These are phyloP conservation scores for Eutrema heterophyllum DNA, from an alignment of 345 rosid species.

Conservation along the genomic window DNA sequence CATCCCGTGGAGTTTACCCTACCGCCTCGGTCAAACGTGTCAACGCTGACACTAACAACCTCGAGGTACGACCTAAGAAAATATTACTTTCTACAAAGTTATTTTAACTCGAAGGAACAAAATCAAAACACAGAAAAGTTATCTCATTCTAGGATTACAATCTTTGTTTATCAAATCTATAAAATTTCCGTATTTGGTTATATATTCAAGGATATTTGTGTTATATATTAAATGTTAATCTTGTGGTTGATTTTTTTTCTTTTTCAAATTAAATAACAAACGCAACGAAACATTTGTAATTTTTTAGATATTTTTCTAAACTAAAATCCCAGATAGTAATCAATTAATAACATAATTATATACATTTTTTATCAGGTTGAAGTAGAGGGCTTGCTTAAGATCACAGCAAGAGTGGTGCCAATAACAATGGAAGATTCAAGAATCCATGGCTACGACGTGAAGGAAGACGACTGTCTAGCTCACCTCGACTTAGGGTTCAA, in stretches of 20 bases:
- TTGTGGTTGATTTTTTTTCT: background rate
- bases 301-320: background rate
- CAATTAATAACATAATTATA: background rate
- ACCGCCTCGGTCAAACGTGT: conserved; percentile 33
- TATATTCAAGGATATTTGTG: background rate
- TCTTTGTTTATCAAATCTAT: too few relatives aligned
- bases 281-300: background rate
- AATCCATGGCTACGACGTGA: conserved; percentile 52
- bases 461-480: conserved; percentile 57
- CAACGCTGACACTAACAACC: conserved; percentile 35
- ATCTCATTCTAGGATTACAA: background rate
- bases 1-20: conserved; percentile 15
- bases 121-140: background rate
- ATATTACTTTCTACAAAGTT: background rate
- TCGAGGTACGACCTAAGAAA: conserved; percentile 22
- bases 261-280: background rate
- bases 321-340: background rate
- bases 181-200: background rate
- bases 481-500: conserved; percentile 66
- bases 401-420: conserved; percentile 50
- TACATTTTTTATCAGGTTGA: conserved; percentile 13
- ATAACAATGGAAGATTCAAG: conserved; percentile 52
- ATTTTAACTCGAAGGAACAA: background rate
- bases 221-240: background rate
- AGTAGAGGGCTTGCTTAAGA: conserved; percentile 39